Conservation (phyloP, 805 yeast genomes). For the Kazachstania taianensis region DNA sequence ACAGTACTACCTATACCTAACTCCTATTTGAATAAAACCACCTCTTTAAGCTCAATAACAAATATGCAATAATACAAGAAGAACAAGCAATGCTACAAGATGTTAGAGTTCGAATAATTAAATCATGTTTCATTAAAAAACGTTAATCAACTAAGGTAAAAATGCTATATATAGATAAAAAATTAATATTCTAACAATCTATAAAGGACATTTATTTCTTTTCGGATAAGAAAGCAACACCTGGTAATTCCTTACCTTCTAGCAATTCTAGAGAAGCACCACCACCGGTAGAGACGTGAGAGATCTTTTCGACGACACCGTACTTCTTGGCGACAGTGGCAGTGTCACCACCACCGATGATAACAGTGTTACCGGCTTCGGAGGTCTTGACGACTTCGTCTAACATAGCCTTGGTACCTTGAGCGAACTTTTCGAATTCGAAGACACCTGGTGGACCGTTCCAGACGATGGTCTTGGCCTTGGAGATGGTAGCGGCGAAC, state of each 20-base stretch:
- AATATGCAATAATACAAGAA: too few species aligned
- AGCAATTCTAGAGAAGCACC: slow-evolving; percentile 98
- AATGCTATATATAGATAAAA: background rate
- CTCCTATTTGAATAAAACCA: too few species aligned
- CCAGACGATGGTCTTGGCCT: slow-evolving; percentile 98
- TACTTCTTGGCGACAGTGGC: slow-evolving; percentile 98
- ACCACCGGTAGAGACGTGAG: slow-evolving; percentile 99
- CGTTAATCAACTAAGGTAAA: background rate
- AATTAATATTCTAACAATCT: too few species aligned
- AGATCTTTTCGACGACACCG: slow-evolving; percentile 91
- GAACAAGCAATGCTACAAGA: background rate
- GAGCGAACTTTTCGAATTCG: slow-evolving; percentile 87
- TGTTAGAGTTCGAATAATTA: background rate
- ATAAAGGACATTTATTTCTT: slow-evolving; percentile 33
- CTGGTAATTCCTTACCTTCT: slow-evolving; percentile 98
- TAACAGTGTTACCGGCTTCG: slow-evolving; percentile 83
- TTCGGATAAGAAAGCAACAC: slow-evolving; percentile 86
- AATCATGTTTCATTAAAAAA: background rate
- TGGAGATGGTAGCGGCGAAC: slow-evolving; percentile 72
- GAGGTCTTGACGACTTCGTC: slow-evolving; percentile 83
- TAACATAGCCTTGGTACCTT: slow-evolving; percentile 84
- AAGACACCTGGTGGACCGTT: slow-evolving; percentile 99
- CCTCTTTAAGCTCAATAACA: background rate
- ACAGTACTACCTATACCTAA: too few species aligned
- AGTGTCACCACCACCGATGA: slow-evolving; percentile 98